These are phyloP conservation scores for Diaporthe amygdali DNA, from an alignment of 2,329 filamentous ascomycete species.

Conservation along the genomic window DNA sequence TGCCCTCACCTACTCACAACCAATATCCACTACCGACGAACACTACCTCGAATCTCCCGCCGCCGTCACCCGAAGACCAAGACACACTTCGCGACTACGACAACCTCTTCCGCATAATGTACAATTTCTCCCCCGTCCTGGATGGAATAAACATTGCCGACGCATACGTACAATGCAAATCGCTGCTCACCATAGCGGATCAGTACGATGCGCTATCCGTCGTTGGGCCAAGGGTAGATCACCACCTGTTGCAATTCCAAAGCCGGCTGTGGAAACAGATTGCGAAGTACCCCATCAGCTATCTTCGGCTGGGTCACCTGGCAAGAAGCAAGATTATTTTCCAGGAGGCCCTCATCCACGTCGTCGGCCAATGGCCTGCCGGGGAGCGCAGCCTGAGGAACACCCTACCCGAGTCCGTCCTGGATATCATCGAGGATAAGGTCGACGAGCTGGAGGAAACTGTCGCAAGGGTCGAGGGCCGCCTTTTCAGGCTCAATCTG, in stretches of 20 bases:
- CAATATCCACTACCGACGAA: conserved; percentile 41
- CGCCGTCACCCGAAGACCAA: conserved; percentile 65
- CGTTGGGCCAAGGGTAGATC: conserved; percentile 87
- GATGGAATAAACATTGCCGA: conserved; percentile 89
- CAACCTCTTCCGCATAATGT: conserved; percentile 94
- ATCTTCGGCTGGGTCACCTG: conserved; percentile 87
- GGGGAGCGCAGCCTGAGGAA: conserved; percentile 78
- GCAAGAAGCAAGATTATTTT: conserved; percentile 84
- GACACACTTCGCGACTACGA: conserved; percentile 91
- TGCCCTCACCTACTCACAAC: conserved; percentile 51
- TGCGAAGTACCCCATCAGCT: conserved; percentile 92
- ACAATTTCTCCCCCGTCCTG: conserved; percentile 85
- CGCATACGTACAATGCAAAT: conserved; percentile 93
- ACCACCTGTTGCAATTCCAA: conserved; percentile 92
- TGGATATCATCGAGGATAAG: conserved; percentile 94
- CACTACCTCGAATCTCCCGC: conserved; percentile 35
- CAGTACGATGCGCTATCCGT: conserved; percentile 91
- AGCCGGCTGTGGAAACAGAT: conserved; percentile 94
- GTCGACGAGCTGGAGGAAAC: conserved; percentile 88
- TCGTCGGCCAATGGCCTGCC: conserved; percentile 91
- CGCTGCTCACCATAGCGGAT: conserved; percentile 85
- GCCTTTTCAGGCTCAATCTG: conserved; percentile 81
- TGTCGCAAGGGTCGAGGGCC: conserved; percentile 78
- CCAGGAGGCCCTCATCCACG: conserved; percentile 87
- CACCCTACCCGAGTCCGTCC: conserved; percentile 74